Conservation (phyloP, 345 rosid genomes). For the Lepidium africanum region DNA sequence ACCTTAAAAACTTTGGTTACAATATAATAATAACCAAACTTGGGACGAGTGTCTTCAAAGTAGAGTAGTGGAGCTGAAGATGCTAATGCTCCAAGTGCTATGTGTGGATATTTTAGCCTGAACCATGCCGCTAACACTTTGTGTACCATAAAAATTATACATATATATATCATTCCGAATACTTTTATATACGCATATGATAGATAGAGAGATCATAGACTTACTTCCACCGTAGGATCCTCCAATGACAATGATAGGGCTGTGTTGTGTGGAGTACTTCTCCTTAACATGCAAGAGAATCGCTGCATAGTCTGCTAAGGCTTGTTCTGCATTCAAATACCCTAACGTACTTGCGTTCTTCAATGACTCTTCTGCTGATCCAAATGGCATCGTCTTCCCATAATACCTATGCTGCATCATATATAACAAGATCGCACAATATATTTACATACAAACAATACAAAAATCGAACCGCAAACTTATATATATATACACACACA, state of each 20-base stretch:
- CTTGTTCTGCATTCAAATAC: constrained; percentile 52
- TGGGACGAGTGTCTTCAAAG: constrained; percentile 39
- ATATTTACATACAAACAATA: background rate
- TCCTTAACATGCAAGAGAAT: constrained; percentile 42
- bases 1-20: constrained; percentile 52
- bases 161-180: too few species aligned
- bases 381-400: constrained; percentile 46
- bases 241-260: constrained; percentile 59
- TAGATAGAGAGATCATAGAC: background rate
- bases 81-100: constrained; percentile 56
- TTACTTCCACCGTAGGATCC: constrained; percentile 85
- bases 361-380: constrained; percentile 38
- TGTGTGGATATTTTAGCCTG: constrained; percentile 62
- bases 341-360: constrained; percentile 40
- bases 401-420: constrained; percentile 44
- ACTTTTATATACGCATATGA: background rate
- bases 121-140: constrained; percentile 68
- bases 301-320: constrained; percentile 54
- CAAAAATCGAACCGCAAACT: background rate
- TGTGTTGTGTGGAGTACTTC: constrained; percentile 23
- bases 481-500: background rate
- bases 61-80: constrained; percentile 69
- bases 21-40: constrained; percentile 38
- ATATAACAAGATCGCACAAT: too few species aligned
- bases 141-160: background rate